Evolutionary conservation across 1,284 basidiomycete genomes (phyloP).

Genomic region (Rhodotorula glutinis): DNA sequence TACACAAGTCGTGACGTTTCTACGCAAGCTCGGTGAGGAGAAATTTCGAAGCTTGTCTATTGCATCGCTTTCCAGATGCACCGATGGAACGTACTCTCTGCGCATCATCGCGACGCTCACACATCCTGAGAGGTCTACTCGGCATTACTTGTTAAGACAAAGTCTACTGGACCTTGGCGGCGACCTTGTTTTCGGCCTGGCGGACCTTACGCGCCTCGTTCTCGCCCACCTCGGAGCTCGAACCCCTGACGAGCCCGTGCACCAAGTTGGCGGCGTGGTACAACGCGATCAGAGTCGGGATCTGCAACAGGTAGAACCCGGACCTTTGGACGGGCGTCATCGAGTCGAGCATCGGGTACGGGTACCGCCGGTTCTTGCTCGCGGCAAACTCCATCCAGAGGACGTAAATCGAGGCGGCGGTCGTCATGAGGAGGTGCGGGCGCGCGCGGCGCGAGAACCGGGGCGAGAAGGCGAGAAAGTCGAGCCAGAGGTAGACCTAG

Average conservation of each 20-base stretch:
- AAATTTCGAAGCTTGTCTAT: no score
- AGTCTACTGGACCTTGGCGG: background rate
- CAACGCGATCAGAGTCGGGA: slow-evolving; percentile 31
- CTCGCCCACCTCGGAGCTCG: background rate
- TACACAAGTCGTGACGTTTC: no score
- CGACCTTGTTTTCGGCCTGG: background rate
- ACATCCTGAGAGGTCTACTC: no score
- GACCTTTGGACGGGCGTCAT: slow-evolving; percentile 20
- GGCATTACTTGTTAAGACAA: no score
- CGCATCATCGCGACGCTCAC: no score
- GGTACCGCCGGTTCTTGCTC: slow-evolving; percentile 27
- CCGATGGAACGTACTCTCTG: no score
- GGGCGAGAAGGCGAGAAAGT: slow-evolving; percentile 39
- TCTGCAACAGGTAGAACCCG: slow-evolving; percentile 32
- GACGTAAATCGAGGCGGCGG: slow-evolving; percentile 23
- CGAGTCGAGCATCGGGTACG: slow-evolving; percentile 27
- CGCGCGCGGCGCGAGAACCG: slow-evolving; percentile 29
- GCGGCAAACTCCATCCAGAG: slow-evolving; percentile 39
- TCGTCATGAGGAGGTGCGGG: slow-evolving; percentile 23
- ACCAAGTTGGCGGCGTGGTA: slow-evolving; percentile 29
- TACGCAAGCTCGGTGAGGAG: no score
- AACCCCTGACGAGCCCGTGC: slow-evolving; percentile 9
- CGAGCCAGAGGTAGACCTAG: slow-evolving; percentile 33
- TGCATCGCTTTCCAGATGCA: no score
- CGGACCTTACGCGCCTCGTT: background rate